These are phyloP conservation scores for Heritiera fomes DNA, from an alignment of 345 rosid species.

Conservation along the genomic window DNA sequence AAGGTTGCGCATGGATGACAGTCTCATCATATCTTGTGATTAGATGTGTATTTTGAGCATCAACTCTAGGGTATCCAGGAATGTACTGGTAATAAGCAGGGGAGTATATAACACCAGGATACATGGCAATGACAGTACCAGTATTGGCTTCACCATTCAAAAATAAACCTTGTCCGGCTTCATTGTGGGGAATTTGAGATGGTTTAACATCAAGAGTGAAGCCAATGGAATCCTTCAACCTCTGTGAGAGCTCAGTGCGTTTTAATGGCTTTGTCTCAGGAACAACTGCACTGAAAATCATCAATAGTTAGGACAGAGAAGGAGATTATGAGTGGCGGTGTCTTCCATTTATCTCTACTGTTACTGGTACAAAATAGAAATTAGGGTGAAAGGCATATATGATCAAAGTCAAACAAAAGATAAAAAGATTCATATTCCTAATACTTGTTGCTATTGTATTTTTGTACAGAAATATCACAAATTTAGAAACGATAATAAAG, in stretches of 20 bases:
- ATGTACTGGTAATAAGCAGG: constrained; percentile 76
- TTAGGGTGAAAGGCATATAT: not conserved
- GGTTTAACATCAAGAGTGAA: constrained; percentile 61
- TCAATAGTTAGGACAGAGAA: constrained; percentile 36
- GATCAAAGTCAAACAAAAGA: not conserved
- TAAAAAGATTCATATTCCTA: not conserved
- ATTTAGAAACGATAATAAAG: not conserved
- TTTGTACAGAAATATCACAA: not conserved
- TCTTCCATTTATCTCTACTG: not conserved
- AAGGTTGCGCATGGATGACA: constrained; percentile 79
- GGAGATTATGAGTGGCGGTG: not conserved
- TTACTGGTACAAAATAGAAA: not conserved
- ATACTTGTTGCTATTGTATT: not conserved
- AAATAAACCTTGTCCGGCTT: constrained; percentile 77
- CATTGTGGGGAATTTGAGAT: constrained; percentile 71
- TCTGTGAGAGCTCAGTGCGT: constrained; percentile 51
- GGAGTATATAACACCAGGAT: constrained; percentile 79
- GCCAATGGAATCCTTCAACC: constrained; percentile 65
- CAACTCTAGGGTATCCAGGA: constrained; percentile 77
- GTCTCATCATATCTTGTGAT: constrained; percentile 82
- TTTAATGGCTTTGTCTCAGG: constrained; percentile 66
- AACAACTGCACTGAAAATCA: constrained; percentile 70
- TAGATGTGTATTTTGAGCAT: constrained; percentile 67
- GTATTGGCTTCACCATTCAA: constrained; percentile 73
- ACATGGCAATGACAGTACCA: constrained; percentile 77